Conservation (phyloP, 2,329 filamentous ascomycete species). For the Cryphonectria carpinicola region DNA sequence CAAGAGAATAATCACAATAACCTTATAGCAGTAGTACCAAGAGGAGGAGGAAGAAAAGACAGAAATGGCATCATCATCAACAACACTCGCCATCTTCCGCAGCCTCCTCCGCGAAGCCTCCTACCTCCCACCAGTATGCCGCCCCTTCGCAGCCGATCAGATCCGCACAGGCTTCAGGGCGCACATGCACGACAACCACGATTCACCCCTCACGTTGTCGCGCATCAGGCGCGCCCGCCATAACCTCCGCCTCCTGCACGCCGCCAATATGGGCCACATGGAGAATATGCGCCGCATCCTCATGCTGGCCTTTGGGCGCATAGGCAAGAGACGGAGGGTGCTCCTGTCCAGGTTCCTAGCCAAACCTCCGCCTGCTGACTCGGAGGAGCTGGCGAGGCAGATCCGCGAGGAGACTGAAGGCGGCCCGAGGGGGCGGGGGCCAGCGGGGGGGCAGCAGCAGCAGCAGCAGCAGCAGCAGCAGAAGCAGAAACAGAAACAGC, state of each 20-base stretch:
- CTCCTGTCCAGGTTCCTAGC: constrained; percentile 48
- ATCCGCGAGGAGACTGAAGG: neutral
- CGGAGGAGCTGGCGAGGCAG: constrained; percentile 43
- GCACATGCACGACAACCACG: constrained; percentile 37
- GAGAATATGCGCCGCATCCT: constrained; percentile 53
- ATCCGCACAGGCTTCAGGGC: constrained; percentile 54
- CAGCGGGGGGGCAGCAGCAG: too few relatives aligned
- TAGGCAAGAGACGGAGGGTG: constrained; percentile 54
- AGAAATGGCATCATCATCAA: neutral
- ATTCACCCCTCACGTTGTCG: constrained; percentile 5
- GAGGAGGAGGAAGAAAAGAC: neutral
- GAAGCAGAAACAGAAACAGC: neutral
- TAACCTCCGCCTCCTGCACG: constrained; percentile 52
- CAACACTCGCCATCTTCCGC: constrained; percentile 55
- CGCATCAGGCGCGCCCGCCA: constrained; percentile 48
- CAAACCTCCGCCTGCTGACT: constrained; percentile 44
- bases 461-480: too few relatives aligned
- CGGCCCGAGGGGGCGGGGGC: neutral
- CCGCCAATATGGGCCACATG: constrained; percentile 56
- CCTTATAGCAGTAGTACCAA: neutral
- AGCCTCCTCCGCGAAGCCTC: constrained; percentile 63
- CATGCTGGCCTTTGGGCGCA: constrained; percentile 55
- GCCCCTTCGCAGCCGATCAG: constrained; percentile 45
- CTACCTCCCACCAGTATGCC: constrained; percentile 60
- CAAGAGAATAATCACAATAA: neutral